Conservation (phyloP, 75 land plant genomes). For the Larix kaempferi region DNA sequence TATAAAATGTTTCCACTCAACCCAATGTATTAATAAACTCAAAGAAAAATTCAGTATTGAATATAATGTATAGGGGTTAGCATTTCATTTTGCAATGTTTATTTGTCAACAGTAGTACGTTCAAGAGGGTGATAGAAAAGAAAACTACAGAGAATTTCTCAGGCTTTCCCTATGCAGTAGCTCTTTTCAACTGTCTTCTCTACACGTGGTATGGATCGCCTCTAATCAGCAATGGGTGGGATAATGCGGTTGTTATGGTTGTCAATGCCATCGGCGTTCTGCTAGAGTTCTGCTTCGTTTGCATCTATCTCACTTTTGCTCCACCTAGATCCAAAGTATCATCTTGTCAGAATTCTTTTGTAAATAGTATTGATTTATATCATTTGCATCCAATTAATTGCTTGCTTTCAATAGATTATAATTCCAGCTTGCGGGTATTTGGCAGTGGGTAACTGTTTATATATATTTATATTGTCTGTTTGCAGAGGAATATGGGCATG, state of each 20-base stretch:
- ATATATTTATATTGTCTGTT: too few relatives aligned
- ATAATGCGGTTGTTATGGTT: constrained; percentile 49
- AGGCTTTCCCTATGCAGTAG: constrained; percentile 64
- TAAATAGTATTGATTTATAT: too few relatives aligned
- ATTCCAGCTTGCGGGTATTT: too few relatives aligned
- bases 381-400: too few relatives aligned
- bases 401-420: too few relatives aligned
- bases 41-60: too few relatives aligned
- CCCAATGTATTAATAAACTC: too few relatives aligned
- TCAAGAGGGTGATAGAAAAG: constrained; percentile 55
- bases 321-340: not conserved
- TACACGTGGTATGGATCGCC: constrained; percentile 70
- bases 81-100: too few relatives aligned
- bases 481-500: not conserved
- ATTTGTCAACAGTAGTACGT: constrained; percentile 18
- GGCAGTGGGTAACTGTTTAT: too few relatives aligned
- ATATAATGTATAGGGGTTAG: too few relatives aligned
- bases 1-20: not conserved
- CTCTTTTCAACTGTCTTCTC: constrained; percentile 65
- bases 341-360: too few relatives aligned
- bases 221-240: constrained; percentile 42
- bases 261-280: constrained; percentile 55
- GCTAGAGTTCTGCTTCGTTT: constrained; percentile 52
- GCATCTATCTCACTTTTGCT: constrained; percentile 38
- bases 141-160: constrained; percentile 62